Evolutionary conservation across 495 filamentous ascomycete genomes (phyloP).

Genomic region (Aspergillus ostianus): DNA sequence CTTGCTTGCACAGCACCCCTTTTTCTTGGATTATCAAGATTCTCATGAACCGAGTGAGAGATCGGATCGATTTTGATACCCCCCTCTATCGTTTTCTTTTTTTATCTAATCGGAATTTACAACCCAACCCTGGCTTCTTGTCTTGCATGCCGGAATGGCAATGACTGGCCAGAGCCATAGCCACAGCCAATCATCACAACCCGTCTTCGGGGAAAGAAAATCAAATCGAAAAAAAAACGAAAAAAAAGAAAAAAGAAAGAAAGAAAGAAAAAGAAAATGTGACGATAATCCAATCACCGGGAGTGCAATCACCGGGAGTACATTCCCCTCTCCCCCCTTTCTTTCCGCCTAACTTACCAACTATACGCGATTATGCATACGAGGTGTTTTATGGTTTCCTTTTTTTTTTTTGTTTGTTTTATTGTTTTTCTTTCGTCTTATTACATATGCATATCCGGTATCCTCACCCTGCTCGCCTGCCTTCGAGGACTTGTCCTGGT

Average conservation of each 20-base stretch:
- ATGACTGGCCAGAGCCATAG: slow-evolving; percentile 1
- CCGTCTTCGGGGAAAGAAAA: neutral
- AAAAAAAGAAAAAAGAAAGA: neutral
- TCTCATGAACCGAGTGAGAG: slow-evolving; percentile 17
- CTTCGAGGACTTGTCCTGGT: too few relatives aligned
- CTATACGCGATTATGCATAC: slow-evolving; percentile 6
- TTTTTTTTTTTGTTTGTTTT: neutral
- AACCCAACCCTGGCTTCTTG: neutral
- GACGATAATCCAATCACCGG: neutral
- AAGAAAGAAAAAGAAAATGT: neutral
- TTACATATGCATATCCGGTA: neutral
- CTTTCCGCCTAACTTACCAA: neutral
- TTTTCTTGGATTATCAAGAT: slow-evolving; percentile 1
- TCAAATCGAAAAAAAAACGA: neutral
- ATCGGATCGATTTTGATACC: slow-evolving; percentile 21
- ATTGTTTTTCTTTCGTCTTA: neutral
- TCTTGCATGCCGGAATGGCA: slow-evolving; percentile 18
- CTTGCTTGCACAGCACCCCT: slow-evolving; percentile 1
- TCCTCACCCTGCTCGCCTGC: too few relatives aligned
- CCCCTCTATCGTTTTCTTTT: slow-evolving; percentile 10
- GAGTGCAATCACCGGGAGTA: too few relatives aligned
- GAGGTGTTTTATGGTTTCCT: slow-evolving; percentile 8
- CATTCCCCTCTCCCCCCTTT: too few relatives aligned
- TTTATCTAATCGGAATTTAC: slow-evolving; percentile 12
- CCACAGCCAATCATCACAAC: too few relatives aligned